Conservation (phyloP, 2,329 filamentous ascomycete genomes). For the Stachybotrys elegans region DNA sequence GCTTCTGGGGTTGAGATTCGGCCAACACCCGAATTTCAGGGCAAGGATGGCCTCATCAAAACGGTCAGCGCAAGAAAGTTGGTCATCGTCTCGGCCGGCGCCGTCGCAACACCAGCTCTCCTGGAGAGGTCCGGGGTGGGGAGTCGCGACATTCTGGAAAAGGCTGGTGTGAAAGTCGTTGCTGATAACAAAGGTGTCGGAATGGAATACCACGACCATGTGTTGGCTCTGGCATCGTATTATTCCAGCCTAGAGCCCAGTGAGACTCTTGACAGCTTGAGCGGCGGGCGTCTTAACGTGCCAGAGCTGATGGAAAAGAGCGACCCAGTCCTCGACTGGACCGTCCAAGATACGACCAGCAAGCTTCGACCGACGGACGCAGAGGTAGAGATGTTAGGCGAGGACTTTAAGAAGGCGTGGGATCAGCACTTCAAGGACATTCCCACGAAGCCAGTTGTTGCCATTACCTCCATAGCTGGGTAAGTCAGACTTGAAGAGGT, state of each 20-base stretch:
- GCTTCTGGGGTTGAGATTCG: constrained; percentile 54
- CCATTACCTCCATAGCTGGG: constrained; percentile 28
- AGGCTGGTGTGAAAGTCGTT: constrained; percentile 40
- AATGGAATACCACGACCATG: constrained; percentile 33
- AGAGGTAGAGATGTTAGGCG: constrained; percentile 44
- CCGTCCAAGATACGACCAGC: constrained; percentile 44
- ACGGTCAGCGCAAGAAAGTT: constrained; percentile 47
- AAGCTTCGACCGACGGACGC: constrained; percentile 46
- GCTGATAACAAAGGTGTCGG: constrained; percentile 46
- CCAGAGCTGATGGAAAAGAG: constrained; percentile 37
- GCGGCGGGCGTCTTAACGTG: constrained; percentile 40
- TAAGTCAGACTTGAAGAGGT: not conserved
- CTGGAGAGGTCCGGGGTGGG: constrained; percentile 57
- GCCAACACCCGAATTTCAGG: constrained; percentile 38
- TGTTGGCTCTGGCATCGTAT: constrained; percentile 45
- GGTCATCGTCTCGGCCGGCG: constrained; percentile 43
- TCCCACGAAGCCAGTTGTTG: constrained; percentile 36
- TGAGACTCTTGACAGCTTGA: constrained; percentile 36
- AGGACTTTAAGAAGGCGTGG: constrained; percentile 44
- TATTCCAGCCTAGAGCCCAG: constrained; percentile 9
- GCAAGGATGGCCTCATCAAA: constrained; percentile 17
- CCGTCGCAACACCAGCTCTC: constrained; percentile 43
- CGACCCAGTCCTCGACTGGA: constrained; percentile 46
- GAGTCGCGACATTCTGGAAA: constrained; percentile 33
- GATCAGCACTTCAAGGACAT: constrained; percentile 37